These are phyloP conservation scores for Quercus tomentella DNA, from an alignment of 331 rosid genomes.

Conservation along the genomic window DNA sequence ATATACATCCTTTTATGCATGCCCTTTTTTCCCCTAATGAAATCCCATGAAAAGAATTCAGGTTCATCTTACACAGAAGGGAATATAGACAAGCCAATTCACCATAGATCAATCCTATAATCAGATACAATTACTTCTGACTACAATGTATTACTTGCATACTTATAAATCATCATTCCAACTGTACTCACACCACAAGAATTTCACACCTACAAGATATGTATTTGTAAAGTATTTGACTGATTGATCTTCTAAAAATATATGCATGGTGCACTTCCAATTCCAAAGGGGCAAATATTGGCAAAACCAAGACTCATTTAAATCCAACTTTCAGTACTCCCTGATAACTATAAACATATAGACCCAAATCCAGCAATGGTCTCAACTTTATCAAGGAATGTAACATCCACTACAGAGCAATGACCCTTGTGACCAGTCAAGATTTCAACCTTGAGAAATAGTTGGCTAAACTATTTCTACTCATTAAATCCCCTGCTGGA, in stretches of 20 bases:
- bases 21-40: background rate
- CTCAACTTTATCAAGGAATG: background rate
- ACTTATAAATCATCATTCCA: background rate
- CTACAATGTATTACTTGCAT: background rate
- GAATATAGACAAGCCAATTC: background rate
- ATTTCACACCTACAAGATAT: background rate
- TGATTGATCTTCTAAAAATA: background rate
- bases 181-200: background rate
- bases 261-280: background rate
- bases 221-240: background rate
- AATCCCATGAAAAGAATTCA: background rate
- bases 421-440: conserved; percentile 12
- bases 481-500: conserved; percentile 14
- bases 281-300: background rate
- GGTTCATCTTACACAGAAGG: background rate
- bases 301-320: background rate
- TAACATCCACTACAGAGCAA: background rate
- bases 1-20: background rate
- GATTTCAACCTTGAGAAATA: background rate
- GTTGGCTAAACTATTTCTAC: background rate
- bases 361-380: conserved; percentile 16
- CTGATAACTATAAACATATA: conserved; percentile 11
- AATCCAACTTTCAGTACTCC: background rate
- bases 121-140: background rate
- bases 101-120: background rate